phyloP scores from a whole-genome alignment of 169 alveolate species.

The Eimeria tenella region DNA sequence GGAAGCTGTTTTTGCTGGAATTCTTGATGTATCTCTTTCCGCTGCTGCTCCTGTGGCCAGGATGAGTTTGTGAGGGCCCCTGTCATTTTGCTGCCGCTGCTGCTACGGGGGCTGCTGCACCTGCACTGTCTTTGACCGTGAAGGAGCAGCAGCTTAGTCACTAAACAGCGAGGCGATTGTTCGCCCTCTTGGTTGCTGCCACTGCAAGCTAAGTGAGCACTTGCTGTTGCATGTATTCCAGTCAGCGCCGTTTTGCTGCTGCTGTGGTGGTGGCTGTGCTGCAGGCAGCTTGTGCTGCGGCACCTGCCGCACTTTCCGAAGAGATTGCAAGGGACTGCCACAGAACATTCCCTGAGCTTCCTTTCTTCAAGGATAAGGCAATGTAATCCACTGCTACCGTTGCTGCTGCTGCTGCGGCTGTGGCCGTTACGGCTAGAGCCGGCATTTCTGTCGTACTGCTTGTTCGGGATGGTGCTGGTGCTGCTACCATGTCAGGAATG shows the following conservation, averaged over 20 bases:
- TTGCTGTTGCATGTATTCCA: not conserved
- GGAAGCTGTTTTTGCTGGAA: not conserved
- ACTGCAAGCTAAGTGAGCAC: no score
- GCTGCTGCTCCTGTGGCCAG: not conserved
- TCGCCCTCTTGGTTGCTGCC: no score
- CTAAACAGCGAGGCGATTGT: no score
- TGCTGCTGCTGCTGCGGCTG: constrained; percentile 9
- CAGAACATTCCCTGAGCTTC: not conserved
- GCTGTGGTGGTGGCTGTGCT: not conserved
- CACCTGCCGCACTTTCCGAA: not conserved
- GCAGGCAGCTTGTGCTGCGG: not conserved
- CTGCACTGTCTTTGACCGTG: not conserved
- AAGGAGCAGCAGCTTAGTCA: no score
- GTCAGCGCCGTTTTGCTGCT: not conserved
- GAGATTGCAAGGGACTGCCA: not conserved
- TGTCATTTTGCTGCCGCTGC: constrained; percentile 1
- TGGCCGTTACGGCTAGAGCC: not conserved
- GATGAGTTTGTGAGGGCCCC: not conserved
- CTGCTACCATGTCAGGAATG: not conserved
- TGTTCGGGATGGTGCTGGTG: not conserved
- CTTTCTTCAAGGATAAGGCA: not conserved
- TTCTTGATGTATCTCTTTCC: not conserved
- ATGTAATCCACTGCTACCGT: not conserved
- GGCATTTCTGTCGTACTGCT: no score
- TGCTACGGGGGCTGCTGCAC: not conserved